A percentile compares a stretch with the other conserved stretches of the same genome.
Evolutionary conservation across 345 rosid species (phyloP).

Genomic region (Citrus mangshanensis): DNA sequence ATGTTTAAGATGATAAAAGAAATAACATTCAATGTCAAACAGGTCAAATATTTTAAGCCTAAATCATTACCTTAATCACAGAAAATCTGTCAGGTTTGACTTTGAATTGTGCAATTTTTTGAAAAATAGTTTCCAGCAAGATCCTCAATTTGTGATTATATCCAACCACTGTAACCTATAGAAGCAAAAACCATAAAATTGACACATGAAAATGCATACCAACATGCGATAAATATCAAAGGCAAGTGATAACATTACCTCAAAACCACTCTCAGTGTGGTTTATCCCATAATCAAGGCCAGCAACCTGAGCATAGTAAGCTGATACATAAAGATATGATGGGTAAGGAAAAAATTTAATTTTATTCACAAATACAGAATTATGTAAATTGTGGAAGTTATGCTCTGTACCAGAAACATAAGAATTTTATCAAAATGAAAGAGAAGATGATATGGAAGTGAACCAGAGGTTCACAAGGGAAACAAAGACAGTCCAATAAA

Average conservation of each 20-base stretch:
- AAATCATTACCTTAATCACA: conserved; percentile 70
- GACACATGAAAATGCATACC: not conserved
- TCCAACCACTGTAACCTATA: conserved; percentile 74
- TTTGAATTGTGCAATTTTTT: conserved; percentile 69
- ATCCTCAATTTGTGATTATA: conserved; percentile 86
- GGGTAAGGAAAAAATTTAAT: not conserved
- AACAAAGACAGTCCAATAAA: not conserved
- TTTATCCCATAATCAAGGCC: conserved; percentile 64
- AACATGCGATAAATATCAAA: not conserved
- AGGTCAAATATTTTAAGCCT: not conserved
- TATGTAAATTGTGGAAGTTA: not conserved
- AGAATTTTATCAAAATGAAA: too few relatives aligned
- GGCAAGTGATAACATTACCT: conserved; percentile 37
- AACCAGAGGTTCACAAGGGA: not conserved
- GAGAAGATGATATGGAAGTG: not conserved
- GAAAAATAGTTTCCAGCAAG: conserved; percentile 65
- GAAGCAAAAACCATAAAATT: conserved; percentile 6
- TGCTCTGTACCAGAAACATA: too few relatives aligned
- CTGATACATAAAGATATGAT: conserved; percentile 40
- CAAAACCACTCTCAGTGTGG: conserved; percentile 60
- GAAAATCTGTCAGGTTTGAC: conserved; percentile 79
- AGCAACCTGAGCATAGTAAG: conserved; percentile 93
- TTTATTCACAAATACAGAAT: not conserved
- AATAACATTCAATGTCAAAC: not conserved
- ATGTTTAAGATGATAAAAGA: not conserved